Evolutionary conservation across 306 rosid species (phyloP), one percentile per base, ranked within the genome.

Genomic region (Sindora glabra): DNA sequence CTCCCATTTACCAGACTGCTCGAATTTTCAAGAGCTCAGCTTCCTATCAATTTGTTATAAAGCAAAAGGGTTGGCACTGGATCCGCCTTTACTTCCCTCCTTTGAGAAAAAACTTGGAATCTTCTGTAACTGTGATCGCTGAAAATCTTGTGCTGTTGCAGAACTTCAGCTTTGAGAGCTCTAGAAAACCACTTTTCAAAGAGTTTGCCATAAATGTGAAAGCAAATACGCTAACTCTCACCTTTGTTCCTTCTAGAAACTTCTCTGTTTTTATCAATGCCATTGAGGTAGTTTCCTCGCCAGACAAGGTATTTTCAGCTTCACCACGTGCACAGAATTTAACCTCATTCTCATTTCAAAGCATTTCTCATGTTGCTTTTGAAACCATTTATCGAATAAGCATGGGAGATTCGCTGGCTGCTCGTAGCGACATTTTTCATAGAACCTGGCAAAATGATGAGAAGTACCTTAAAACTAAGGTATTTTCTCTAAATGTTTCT

Each of bases 391-490:
- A 70, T 57, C 74, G 86, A 42, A 36, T 81, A 30, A 81, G 77
- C 45, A 67, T 81, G 83, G 86, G 86, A 16, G 86, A 83, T 38
- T 78, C 86, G 59, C 70, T 77, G 23, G 69, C 68, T 2, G 26
- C 80, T 32, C 70, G 66, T 62, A 84, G 75, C 36, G 90, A 84
- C 36, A 78, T 80, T 18, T 76, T 84, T 12, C 74, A 81, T 47
- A 72, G 90, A 53, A 72, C 75, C 45, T 84, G 84, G 86, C 78
- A 77, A 64, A 67, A 78, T 64, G 90, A 81, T 62, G 26, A 52
- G 48, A 75, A 55, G 10, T 84, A 65, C 53, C 81, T 81, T 11
- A 68, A 69, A 48, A 80, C 76, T 51, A 57, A n/a, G n/a, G n/a
- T n/a, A n/a, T n/a, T 76, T 54, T 80, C 78, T 3, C 63, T 66